phyloP scores from a whole-genome alignment of 2,329 filamentous ascomycete species.

The Paraconiothyrium brasiliense region DNA sequence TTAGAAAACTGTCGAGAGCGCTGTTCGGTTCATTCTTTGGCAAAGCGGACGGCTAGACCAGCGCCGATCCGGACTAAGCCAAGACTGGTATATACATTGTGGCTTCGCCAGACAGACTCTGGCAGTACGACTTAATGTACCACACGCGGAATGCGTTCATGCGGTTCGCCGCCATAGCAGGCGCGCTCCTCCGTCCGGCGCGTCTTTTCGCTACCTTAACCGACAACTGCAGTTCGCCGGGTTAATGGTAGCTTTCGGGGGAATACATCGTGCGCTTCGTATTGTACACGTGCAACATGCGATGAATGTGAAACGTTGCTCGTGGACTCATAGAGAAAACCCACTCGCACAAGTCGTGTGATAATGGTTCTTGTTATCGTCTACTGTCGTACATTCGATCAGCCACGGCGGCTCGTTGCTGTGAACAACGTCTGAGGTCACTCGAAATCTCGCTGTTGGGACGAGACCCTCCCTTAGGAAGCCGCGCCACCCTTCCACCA shows the following conservation, averaged over 20 bases:
- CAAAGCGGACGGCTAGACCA: no score
- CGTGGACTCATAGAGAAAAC: background rate
- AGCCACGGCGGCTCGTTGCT: background rate
- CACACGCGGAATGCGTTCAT: background rate
- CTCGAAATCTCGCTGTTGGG: background rate
- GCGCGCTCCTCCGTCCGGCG: constrained; percentile 6
- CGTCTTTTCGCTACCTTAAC: no score
- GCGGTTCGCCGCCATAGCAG: background rate
- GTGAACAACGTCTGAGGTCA: background rate
- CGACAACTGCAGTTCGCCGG: background rate
- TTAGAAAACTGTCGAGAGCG: no score
- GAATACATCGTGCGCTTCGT: background rate
- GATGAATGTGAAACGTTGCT: background rate
- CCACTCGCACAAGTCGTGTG: background rate
- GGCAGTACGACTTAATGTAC: no score
- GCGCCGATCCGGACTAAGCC: no score
- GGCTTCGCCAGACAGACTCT: no score
- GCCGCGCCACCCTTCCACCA: constrained; percentile 57
- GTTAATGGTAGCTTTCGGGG: constrained; percentile 1
- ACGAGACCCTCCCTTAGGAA: constrained; percentile 32
- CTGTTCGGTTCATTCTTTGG: no score
- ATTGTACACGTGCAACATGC: background rate
- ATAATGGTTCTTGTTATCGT: background rate
- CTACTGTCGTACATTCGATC: background rate
- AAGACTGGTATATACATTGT: background rate